phyloP scores from a whole-genome alignment of 805 yeast species.

The Cyberlindnera subsufficiens region DNA sequence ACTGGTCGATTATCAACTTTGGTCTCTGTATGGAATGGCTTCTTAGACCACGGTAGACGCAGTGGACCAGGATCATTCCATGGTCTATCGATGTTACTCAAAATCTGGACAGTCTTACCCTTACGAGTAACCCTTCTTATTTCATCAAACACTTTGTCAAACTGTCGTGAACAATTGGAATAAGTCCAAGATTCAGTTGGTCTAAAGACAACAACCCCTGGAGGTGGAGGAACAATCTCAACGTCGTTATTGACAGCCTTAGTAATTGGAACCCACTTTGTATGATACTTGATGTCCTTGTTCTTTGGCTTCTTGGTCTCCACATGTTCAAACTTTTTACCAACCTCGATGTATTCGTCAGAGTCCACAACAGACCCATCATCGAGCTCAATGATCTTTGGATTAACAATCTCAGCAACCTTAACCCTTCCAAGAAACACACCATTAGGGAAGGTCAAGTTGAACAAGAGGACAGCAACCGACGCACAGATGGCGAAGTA shows the following conservation, averaged over 20 bases:
- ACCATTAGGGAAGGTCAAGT: slow-evolving; percentile 77
- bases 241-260: slow-evolving; percentile 50
- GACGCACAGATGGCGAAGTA: slow-evolving; percentile 89
- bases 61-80: slow-evolving; percentile 88
- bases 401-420: slow-evolving; percentile 66
- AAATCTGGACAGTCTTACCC: slow-evolving; percentile 38
- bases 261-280: slow-evolving; percentile 65
- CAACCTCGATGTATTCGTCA: slow-evolving; percentile 2
- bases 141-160: slow-evolving; percentile 63
- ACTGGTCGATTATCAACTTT: slow-evolving; percentile 50
- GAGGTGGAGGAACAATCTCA: slow-evolving; percentile 71
- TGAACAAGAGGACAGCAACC: slow-evolving; percentile 63
- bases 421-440: slow-evolving; percentile 74
- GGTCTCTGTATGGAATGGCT: slow-evolving; percentile 16
- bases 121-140: slow-evolving; percentile 56
- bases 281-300: slow-evolving; percentile 35
- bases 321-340: background rate
- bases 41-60: slow-evolving; percentile 19
- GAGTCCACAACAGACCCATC: slow-evolving; percentile 5
- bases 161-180: slow-evolving; percentile 71
- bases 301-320: slow-evolving; percentile 8
- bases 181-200: slow-evolving; percentile 78
- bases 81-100: slow-evolving; percentile 51
- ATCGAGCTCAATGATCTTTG: slow-evolving; percentile 33
- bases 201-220: slow-evolving; percentile 83